These are phyloP conservation scores for Tagetes patula DNA, from an alignment of 129 eudicot species.

Conservation along the genomic window DNA sequence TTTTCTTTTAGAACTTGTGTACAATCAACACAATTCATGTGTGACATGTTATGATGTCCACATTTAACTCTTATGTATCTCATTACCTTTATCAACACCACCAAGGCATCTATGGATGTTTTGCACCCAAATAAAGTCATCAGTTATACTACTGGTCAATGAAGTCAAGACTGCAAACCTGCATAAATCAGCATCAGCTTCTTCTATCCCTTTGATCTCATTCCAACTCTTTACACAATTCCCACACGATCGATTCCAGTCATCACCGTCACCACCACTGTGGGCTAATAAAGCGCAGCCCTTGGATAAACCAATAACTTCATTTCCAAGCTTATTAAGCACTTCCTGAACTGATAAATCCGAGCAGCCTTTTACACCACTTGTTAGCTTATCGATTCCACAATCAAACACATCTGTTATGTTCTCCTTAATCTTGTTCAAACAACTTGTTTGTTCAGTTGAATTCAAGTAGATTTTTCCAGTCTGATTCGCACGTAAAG, in stretches of 20 bases:
- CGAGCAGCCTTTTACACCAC: constrained; percentile 42
- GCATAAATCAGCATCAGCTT: constrained; percentile 40
- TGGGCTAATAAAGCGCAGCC: constrained; percentile 26
- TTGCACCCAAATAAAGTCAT: constrained; percentile 31
- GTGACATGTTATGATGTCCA: background rate
- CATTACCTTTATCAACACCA: constrained; percentile 24
- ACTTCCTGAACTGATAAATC: constrained; percentile 43
- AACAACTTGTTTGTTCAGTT: constrained; percentile 43
- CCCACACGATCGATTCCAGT: constrained; percentile 31
- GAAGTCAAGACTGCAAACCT: constrained; percentile 53
- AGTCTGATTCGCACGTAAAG: constrained; percentile 41
- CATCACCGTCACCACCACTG: constrained; percentile 4
- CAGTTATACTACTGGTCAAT: constrained; percentile 33
- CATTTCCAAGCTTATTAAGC: constrained; percentile 20
- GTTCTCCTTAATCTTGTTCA: constrained; percentile 28
- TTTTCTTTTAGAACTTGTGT: background rate
- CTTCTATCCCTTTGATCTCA: constrained; percentile 34
- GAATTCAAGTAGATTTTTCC: constrained; percentile 42
- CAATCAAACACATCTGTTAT: constrained; percentile 37
- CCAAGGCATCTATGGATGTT: constrained; percentile 42
- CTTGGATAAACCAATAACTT: constrained; percentile 25
- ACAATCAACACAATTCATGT: background rate
- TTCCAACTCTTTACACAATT: constrained; percentile 44
- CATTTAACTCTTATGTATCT: background rate
- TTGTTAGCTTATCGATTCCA: constrained; percentile 55